Evolutionary conservation across 495 filamentous ascomycete species (phyloP).

Genomic region (Glutinoglossum americanum): DNA sequence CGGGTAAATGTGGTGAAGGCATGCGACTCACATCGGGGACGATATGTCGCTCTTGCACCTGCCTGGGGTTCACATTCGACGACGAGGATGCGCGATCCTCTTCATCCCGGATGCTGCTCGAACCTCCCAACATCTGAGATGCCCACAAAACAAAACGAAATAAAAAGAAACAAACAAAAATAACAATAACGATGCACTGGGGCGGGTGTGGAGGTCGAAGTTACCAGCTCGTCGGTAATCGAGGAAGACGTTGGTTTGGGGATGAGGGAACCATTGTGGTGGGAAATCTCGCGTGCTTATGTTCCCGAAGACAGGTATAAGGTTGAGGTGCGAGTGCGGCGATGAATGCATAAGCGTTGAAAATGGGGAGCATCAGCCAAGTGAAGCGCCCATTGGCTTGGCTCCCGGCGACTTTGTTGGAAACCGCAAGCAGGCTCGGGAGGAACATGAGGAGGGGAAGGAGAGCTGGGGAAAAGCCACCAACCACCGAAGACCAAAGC

Average conservation of each 20-base stretch:
- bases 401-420: no score
- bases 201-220: neutral
- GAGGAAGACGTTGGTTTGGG: neutral
- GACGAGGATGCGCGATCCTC: neutral
- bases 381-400: no score
- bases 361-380: no score
- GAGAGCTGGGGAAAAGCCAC: no score
- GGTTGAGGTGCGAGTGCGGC: no score
- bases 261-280: neutral
- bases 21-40: neutral
- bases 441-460: no score
- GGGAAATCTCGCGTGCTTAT: neutral
- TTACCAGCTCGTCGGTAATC: neutral
- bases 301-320: neutral
- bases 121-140: neutral
- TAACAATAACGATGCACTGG: neutral
- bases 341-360: no score
- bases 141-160: neutral
- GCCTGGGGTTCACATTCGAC: neutral
- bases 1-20: no score
- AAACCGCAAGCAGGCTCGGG: no score
- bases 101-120: neutral
- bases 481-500: no score
- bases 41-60: neutral
- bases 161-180: neutral